phyloP scores from a whole-genome alignment of 2,329 filamentous ascomycete genomes.

The Monosporascus sp. region DNA sequence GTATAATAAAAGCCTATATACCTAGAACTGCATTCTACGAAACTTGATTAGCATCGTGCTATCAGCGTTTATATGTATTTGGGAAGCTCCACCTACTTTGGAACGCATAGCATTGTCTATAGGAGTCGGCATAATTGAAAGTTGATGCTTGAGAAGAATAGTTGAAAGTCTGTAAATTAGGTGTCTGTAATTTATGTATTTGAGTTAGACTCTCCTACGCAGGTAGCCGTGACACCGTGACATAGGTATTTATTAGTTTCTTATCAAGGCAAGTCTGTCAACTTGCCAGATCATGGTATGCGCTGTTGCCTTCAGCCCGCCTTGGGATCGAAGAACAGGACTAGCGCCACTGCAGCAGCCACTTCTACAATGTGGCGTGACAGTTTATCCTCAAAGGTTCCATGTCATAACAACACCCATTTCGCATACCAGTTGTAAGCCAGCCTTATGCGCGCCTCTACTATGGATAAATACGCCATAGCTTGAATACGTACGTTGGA shows the following conservation, averaged over 20 bases:
- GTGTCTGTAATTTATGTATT: background rate
- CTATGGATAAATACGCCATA: too few species aligned
- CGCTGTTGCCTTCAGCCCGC: too few species aligned
- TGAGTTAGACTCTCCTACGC: background rate
- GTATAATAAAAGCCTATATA: conserved; percentile 28
- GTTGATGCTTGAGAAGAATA: background rate
- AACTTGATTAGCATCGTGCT: conserved; percentile 6
- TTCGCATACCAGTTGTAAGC: too few species aligned
- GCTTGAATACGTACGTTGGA: too few species aligned
- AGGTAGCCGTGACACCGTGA: too few species aligned
- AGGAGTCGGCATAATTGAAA: conserved; percentile 58
- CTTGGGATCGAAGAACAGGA: background rate
- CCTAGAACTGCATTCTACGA: conserved; percentile 63
- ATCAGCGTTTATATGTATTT: background rate
- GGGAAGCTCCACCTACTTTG: conserved; percentile 45
- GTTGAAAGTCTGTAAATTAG: background rate
- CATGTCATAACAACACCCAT: too few species aligned
- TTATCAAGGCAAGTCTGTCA: too few species aligned
- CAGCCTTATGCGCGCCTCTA: too few species aligned
- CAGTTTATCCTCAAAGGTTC: too few species aligned
- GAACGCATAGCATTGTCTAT: conserved; percentile 65
- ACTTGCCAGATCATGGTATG: too few species aligned
- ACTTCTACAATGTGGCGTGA: background rate
- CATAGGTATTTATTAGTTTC: too few species aligned
- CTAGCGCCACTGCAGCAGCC: background rate